A percentile compares a stretch with the other conserved stretches of the same genome.
Conservation (phyloP, 306 rosid genomes). For the Dryas drummondii region DNA sequence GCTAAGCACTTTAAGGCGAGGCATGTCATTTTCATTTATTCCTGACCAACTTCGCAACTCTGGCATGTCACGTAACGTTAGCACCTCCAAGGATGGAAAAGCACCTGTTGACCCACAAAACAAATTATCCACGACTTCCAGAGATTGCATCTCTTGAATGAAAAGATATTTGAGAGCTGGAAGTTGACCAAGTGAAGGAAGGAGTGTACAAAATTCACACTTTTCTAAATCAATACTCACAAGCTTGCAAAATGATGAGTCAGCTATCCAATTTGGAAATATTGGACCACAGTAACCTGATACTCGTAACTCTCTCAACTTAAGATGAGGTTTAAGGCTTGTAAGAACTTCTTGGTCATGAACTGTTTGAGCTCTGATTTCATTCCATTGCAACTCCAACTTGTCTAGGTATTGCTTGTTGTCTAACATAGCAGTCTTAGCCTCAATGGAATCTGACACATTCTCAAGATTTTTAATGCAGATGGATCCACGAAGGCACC, state of each 20-base stretch:
- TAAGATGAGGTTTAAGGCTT: slow-evolving; percentile 7
- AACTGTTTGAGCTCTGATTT: background rate
- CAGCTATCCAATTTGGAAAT: slow-evolving; percentile 24
- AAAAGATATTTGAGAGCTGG: slow-evolving; percentile 18
- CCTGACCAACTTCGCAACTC: background rate
- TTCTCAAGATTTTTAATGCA: slow-evolving; percentile 32
- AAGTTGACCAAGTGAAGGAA: slow-evolving; percentile 19
- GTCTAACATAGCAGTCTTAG: slow-evolving; percentile 7
- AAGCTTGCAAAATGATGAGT: slow-evolving; percentile 14
- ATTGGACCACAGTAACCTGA: slow-evolving; percentile 18
- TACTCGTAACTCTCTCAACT: slow-evolving; percentile 12
- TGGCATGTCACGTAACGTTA: slow-evolving; percentile 11
- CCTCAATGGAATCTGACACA: slow-evolving; percentile 9
- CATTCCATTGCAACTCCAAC: slow-evolving; percentile 29
- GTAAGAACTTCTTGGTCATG: slow-evolving; percentile 11
- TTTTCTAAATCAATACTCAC: slow-evolving; percentile 21
- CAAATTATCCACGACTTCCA: background rate
- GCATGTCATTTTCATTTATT: slow-evolving; percentile 6
- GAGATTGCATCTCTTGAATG: slow-evolving; percentile 3
- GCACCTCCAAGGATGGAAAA: slow-evolving; percentile 21
- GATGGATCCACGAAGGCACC: slow-evolving; percentile 23
- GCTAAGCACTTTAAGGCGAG: background rate
- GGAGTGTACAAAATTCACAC: background rate
- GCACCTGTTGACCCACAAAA: background rate
- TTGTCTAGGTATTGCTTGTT: slow-evolving; percentile 23